Conservation (phyloP, 1,284 basidiomycete species). For the Rhodofomes roseus region DNA sequence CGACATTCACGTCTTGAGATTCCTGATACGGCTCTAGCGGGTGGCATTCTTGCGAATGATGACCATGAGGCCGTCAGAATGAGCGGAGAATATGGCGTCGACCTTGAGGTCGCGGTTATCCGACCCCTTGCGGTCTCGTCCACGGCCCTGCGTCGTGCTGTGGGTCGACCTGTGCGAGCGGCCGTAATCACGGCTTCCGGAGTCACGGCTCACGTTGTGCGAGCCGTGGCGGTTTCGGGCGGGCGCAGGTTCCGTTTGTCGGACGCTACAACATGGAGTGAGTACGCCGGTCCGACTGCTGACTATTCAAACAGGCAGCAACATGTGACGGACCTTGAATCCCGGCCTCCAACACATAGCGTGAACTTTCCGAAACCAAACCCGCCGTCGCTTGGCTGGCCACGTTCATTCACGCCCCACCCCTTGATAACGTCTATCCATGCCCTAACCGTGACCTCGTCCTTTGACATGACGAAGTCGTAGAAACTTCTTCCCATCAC, state of each 20-base stretch:
- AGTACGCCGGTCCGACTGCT: neutral
- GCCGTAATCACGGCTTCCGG: neutral
- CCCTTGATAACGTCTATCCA: constrained; percentile 74
- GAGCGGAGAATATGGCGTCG: constrained; percentile 77
- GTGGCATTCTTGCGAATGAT: constrained; percentile 46
- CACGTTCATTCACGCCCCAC: constrained; percentile 77
- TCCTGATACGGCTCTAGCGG: neutral
- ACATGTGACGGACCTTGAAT: constrained; percentile 44
- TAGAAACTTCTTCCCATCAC: constrained; percentile 69
- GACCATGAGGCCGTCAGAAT: constrained; percentile 76
- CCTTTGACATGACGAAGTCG: constrained; percentile 61
- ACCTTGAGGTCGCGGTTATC: constrained; percentile 43
- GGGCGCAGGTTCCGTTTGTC: constrained; percentile 20
- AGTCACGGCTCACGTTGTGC: constrained; percentile 1
- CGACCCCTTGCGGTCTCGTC: constrained; percentile 11
- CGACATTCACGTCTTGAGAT: neutral
- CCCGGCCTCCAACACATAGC: constrained; percentile 50
- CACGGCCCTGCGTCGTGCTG: constrained; percentile 5
- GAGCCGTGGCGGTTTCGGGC: constrained; percentile 18
- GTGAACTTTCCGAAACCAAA: constrained; percentile 74
- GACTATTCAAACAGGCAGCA: neutral
- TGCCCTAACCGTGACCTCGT: constrained; percentile 57
- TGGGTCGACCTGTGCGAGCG: constrained; percentile 6
- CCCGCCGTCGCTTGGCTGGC: constrained; percentile 75
- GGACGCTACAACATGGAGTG: constrained; percentile 16